Conservation (phyloP, 179 eudicot species). For the Camellia oleifera region DNA sequence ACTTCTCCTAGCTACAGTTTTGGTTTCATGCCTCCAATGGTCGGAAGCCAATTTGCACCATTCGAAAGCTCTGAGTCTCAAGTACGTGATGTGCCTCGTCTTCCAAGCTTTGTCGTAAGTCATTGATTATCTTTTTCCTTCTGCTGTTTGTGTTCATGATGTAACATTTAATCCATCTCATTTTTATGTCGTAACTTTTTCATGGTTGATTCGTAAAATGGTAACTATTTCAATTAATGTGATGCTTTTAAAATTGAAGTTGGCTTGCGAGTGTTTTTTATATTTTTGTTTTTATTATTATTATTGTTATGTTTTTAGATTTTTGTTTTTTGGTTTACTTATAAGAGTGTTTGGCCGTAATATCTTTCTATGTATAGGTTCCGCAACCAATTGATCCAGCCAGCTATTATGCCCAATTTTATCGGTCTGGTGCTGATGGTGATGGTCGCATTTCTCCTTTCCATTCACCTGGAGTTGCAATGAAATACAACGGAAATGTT, state of each 20-base stretch:
- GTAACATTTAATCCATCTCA: background rate
- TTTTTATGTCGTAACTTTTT: background rate
- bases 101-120: constrained; percentile 49
- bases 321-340: background rate
- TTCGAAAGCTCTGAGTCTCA: constrained; percentile 60
- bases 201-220: constrained; percentile 3
- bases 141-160: constrained; percentile 3
- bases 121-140: constrained; percentile 10
- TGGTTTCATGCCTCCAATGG: constrained; percentile 59
- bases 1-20: constrained; percentile 45
- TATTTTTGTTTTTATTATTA: background rate
- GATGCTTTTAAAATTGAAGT: background rate
- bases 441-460: constrained; percentile 85
- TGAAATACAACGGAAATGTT: constrained; percentile 56
- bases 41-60: constrained; percentile 51
- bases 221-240: background rate
- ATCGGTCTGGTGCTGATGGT: constrained; percentile 59
- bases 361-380: constrained; percentile 30
- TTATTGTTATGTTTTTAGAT: constrained; percentile 1
- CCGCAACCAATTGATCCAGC: constrained; percentile 70
- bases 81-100: constrained; percentile 8
- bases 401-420: constrained; percentile 69
- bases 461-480: constrained; percentile 46
- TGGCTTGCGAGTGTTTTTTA: background rate
- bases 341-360: background rate